phyloP scores from a whole-genome alignment of 352 stramenopile genomes.

The Globisporangium viniferum region DNA sequence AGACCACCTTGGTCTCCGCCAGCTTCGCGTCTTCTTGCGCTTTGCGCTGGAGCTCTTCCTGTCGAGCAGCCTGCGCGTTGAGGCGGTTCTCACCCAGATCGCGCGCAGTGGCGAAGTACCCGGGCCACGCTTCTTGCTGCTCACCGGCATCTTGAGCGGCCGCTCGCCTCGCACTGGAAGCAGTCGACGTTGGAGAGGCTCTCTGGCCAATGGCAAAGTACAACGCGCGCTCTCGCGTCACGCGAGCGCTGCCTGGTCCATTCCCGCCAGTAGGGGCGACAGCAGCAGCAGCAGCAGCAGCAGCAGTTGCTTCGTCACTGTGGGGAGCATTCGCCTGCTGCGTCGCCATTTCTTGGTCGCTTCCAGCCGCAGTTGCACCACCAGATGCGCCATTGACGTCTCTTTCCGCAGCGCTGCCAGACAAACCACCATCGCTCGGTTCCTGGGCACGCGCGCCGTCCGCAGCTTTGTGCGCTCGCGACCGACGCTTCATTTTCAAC shows the following conservation, averaged over 20 bases:
- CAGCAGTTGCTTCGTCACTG: not conserved
- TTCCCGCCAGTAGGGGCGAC: not conserved
- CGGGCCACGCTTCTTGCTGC: conserved; percentile 53
- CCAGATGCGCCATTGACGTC: not conserved
- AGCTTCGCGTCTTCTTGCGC: conserved; percentile 20
- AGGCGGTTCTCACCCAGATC: conserved; percentile 58
- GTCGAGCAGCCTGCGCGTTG: conserved; percentile 54
- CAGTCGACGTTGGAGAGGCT: not conserved
- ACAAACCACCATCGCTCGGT: not conserved
- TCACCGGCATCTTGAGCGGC: not conserved
- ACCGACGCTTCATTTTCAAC: conserved; percentile 27
- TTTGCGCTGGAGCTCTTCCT: conserved; percentile 45
- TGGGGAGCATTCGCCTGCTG: not conserved
- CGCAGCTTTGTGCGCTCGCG: not conserved
- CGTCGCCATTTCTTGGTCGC: conserved; percentile 4
- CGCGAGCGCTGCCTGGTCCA: conserved; percentile 23
- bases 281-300: not conserved
- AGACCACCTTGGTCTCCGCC: conserved; percentile 26
- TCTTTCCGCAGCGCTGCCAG: not conserved
- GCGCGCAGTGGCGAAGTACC: conserved; percentile 71
- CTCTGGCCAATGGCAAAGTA: conserved; percentile 42
- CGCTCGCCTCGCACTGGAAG: not conserved
- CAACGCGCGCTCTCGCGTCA: conserved; percentile 40
- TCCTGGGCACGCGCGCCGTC: not conserved
- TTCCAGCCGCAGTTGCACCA: not conserved